Evolutionary conservation across 192 early-diverging fungal genomes (phyloP), one percentile per base, ranked within the genome.

Genomic region (Helicostylum pulchrum): DNA sequence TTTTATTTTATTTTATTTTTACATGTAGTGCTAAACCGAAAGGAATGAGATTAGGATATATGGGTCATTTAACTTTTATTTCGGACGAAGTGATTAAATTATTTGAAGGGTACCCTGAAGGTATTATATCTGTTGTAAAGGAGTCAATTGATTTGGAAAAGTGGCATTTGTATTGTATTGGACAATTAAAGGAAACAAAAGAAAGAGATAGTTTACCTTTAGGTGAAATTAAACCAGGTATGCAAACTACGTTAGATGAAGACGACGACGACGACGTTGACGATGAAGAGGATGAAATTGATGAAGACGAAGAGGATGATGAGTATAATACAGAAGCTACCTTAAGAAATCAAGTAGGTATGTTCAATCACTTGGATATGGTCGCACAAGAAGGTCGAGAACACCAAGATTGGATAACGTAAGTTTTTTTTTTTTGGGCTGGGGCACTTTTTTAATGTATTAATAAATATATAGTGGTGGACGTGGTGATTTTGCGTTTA

Each of bases 1-100:
- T n/a, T 17, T 39, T 19, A 5, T 43, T 8, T 26, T 44, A 19
- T 17, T 45, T 45, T 4, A 19, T 45, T 39, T 55, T 5, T 26
- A 20, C n/a, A 15, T 30, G 61, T 66, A 92, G 88, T 26, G 85
- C 85, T 44, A 78, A 91, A 66, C 89, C 93, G 9, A 94, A 95
- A 43, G 96, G 96, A 17, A 69, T 92, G 20, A 86, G 96, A 36
- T 80, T 97, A 30, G 97, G 96, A 7, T 98, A 92, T 72, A 99
- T 99, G 97, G 97, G 97, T 11, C 97, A 99, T 65, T 77, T 98
- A 70, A 98, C 94, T 0, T 94, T 94, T 54, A 96, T 99, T 57
- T 87, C 96, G 26, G 97, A 99, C 66, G 97, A 98, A 68, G 88
- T 95, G 1, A 87, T 89, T 53, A 93, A 96, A 65, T 68, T 98